Evolutionary conservation across 2,329 filamentous ascomycete genomes (phyloP), one percentile per base, ranked within the genome.

Genomic region (Bipolaris victoriae): DNA sequence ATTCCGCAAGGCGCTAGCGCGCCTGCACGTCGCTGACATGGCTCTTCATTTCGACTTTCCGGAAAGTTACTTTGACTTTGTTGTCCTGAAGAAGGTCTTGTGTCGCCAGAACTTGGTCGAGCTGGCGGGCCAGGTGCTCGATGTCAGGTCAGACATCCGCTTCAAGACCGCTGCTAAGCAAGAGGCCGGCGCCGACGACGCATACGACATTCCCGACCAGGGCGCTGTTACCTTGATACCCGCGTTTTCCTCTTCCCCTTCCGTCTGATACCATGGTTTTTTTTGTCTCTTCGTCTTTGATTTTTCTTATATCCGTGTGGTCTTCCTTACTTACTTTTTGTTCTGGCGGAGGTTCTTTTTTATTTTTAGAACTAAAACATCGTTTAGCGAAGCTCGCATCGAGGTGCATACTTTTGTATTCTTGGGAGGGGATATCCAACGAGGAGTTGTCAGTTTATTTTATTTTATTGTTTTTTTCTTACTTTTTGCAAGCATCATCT

Each of bases 71-170:
- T 73, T 69, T 56, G 58, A 67, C 10, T 63, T 64, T 10, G 40
- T 40, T 1, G 51, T 73, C 0, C 49, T 52, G 7, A 62, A 60
- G 33, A 40, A 35, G 1, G 55, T 62, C 10, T 54, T 74, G 33
- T 48, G 55, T 26, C 58, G 47, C 24, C 55, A 63, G 29, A 62
- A 64, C 5, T 57, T 74, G 33, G 55, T 72, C 37, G 53, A 69
- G 26, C 40, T 74, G 20, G 69, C 68, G 1, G 68, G 70, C 7
- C 70, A 73, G 51, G 68, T 73, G 18, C 47, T 74, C 40, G 65
- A 71, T 47, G 68, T 64, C 26, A 65, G 69, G 54, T 69, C 61
- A 24, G 68, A 73, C 51, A 60, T 70, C 7, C 55, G 63, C 50
- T 61, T 73, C 35, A 63, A 63, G 31, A 60, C 57, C 2, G 57